Evolutionary conservation across 1,284 basidiomycete genomes (phyloP).

Genomic region (Papiliotrema fonsecae): DNA sequence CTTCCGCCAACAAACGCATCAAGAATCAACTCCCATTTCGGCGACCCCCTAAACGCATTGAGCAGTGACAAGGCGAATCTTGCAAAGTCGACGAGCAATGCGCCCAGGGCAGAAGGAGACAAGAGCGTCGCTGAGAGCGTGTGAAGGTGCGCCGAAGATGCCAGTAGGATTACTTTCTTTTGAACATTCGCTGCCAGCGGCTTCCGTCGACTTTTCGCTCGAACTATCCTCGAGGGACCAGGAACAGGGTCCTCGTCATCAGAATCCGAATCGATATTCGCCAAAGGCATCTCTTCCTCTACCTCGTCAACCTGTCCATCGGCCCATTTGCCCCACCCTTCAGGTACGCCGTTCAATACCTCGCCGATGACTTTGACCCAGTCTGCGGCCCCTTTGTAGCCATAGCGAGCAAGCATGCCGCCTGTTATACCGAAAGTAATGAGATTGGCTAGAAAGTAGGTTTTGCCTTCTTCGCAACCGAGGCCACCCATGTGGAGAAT

Average conservation of each 20-base stretch:
- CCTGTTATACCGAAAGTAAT: constrained; percentile 45
- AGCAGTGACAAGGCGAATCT: constrained; percentile 43
- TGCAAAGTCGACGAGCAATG: constrained; percentile 28
- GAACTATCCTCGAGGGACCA: not conserved
- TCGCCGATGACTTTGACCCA: constrained; percentile 40
- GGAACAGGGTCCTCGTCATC: constrained; percentile 14
- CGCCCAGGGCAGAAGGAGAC: constrained; percentile 9
- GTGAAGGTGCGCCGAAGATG: constrained; percentile 29
- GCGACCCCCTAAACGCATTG: constrained; percentile 54
- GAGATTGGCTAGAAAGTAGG: constrained; percentile 45
- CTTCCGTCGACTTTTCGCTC: constrained; percentile 9
- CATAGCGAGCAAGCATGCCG: constrained; percentile 32
- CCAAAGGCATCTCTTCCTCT: not conserved
- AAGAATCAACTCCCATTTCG: constrained; percentile 53
- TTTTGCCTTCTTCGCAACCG: constrained; percentile 34
- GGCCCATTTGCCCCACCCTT: constrained; percentile 44
- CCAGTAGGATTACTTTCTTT: constrained; percentile 31
- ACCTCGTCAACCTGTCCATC: constrained; percentile 29
- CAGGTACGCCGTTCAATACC: constrained; percentile 25
- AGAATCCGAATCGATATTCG: not conserved
- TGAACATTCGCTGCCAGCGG: constrained; percentile 24
- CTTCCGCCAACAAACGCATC: constrained; percentile 43
- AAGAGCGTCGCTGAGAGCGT: constrained; percentile 17
- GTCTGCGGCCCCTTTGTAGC: constrained; percentile 15
- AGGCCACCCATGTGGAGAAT: constrained; percentile 26